Evolutionary conservation across 805 yeast genomes (phyloP), one percentile per base, ranked within the genome.

Genomic region (Wickerhamomyces bisporus): DNA sequence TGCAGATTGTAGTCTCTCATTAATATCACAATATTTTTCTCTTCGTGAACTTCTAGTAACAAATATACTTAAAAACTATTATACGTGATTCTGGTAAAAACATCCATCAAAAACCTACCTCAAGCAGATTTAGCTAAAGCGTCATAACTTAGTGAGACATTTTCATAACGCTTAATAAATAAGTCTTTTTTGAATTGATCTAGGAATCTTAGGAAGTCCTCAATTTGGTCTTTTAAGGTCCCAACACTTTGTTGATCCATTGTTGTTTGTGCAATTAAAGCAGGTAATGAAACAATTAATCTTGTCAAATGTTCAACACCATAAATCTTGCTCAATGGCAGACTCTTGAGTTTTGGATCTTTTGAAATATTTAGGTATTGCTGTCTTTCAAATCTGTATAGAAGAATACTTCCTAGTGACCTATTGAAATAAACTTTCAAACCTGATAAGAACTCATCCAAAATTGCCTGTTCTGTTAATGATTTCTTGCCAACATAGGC

Each of bases 231-330:
- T 42, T 77, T 68, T 42, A 86, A 58, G 14, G 72, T 71, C 6
- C 65, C 67, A 5, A 82, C 63, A 38, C 88, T 77, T 41, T 79
- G 81, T n/a, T 73, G 68, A 50, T 88, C 96, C 88, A 88, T 84
- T 8, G 79, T 64, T 1, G 95, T 79, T 45, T 79, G 81, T 1
- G 86, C 73, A 38, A 89, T 71, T n/a, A 88, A 63, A 10, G 87
- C 93, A 0, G 98, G 98, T 31, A 93, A 61, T 1, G 85, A 68
- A 13, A 86, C 81, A 46, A 88, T 66, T 40, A 91, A 61, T 46
- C 98, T 68, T 42, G 91, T 61, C 26, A 93, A 63, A 60, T 89
- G 97, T 50, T 86, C 89, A 1, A 81, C 70, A 0, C 96, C 96
- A 52, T 89, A 91, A 1, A 81, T 56, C 3, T 71, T 67, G 42